Evolutionary conservation across 2,329 filamentous ascomycete species (phyloP), one percentile per base, ranked within the genome.

Genomic region (Monascus ruber): DNA sequence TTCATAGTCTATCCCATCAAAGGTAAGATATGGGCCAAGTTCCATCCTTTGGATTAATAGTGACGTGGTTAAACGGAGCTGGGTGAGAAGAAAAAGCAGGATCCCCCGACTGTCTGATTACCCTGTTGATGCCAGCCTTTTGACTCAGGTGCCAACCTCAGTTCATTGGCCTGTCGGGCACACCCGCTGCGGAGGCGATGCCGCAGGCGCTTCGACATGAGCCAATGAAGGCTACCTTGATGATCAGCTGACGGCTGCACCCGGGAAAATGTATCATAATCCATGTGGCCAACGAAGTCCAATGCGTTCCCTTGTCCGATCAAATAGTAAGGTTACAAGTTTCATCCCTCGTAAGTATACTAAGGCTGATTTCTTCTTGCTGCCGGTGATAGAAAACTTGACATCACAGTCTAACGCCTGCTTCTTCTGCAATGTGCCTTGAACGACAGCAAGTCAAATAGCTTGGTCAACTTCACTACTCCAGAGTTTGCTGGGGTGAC

Each of bases 21-120:
- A 45, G 31, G 26, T 31, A 31, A 41, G 38, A 40, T 42, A 37
- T 33, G 39, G 33, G 33, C 40, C 40, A 38, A 45, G 40, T 39
- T 43, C 38, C 41, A 43, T 43, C 39, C 35, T 41, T 35, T 41
- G 33, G 32, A 26, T 42, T 33, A 27, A 42, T 33, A 38, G 24
- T 37, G 35, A 41, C 37, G 27, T 36, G n/a, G 34, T 36, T 36
- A 36, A 40, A 36, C 8, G 11, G 33, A 40, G 38, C 26, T 36
- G 26, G 33, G 33, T 40, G 38, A 36, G 38, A 40, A 40, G 33
- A 36, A 36, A 40, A 40, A 39, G 38, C 32, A 11, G 38, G 38
- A 29, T 27, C 32, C 32, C 4, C 32, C 32, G 3, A 34, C 32
- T 34, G 32, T 2, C 32, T 34, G 32, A 4, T 3, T 3, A 34